Percentiles rank a stretch among this genome's conserved stretches.
phyloP scores from a whole-genome alignment of 2,329 filamentous ascomycete genomes.

The Teratosphaeria pseudoeucalypti region DNA sequence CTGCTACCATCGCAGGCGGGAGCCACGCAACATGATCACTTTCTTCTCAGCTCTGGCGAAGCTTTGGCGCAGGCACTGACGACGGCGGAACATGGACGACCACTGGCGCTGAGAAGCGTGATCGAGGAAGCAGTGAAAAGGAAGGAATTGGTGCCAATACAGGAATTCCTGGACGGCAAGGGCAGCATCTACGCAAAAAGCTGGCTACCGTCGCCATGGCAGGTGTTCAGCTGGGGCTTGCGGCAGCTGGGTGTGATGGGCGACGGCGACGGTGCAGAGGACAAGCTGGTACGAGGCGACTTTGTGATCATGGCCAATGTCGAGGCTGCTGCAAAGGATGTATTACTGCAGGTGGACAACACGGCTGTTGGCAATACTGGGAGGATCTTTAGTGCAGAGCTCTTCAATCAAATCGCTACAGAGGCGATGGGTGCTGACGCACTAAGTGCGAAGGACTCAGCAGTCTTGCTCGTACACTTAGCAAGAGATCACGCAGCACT shows the following conservation, averaged over 20 bases:
- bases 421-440: conserved; percentile 14
- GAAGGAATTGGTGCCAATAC: conserved; percentile 59
- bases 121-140: conserved; percentile 63
- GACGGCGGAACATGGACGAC: conserved; percentile 67
- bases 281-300: conserved; percentile 49
- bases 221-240: conserved; percentile 64
- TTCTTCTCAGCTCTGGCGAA: conserved; percentile 46
- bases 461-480: conserved; percentile 36
- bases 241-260: conserved; percentile 45
- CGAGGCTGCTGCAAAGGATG: conserved; percentile 38
- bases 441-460: conserved; percentile 33
- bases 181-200: conserved; percentile 63
- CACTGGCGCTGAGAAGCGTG: conserved; percentile 68
- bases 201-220: conserved; percentile 60
- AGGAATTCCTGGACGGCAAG: conserved; percentile 54
- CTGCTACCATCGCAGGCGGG: conserved; percentile 36
- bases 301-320: conserved; percentile 58
- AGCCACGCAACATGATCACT: conserved; percentile 31
- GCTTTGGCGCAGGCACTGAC: conserved; percentile 61
- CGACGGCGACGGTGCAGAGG: conserved; percentile 29
- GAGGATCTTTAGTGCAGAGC: conserved; percentile 22
- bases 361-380: conserved; percentile 24
- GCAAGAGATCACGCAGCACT: conserved; percentile 41
- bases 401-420: conserved; percentile 20
- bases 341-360: conserved; percentile 25